These are phyloP conservation scores for Paecilomyces niveus DNA, from an alignment of 2,329 filamentous ascomycete species.

Conservation along the genomic window DNA sequence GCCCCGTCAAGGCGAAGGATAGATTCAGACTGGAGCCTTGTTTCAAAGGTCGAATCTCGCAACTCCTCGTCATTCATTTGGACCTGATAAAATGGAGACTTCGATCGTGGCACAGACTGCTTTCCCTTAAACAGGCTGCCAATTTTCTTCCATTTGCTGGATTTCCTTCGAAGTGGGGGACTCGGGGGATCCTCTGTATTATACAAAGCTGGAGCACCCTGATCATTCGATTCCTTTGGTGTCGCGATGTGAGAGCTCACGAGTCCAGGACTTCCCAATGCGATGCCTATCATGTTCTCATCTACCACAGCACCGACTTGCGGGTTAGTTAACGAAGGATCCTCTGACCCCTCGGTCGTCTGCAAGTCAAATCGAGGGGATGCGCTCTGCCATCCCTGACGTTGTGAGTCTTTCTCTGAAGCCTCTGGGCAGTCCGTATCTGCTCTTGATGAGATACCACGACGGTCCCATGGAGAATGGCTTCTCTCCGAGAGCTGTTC, in stretches of 20 bases:
- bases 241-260: conserved; percentile 11
- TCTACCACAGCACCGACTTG: conserved; percentile 16
- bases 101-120: conserved; percentile 13
- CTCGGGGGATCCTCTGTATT: neutral
- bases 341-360: conserved; percentile 19
- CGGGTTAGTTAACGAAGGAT: conserved; percentile 11
- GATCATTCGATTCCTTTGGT: conserved; percentile 7
- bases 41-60: conserved; percentile 14
- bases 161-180: conserved; percentile 21
- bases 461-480: conserved; percentile 6
- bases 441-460: conserved; percentile 4
- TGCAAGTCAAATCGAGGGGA: conserved; percentile 23
- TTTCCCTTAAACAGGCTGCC: conserved; percentile 38
- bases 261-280: conserved; percentile 59
- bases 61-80: conserved; percentile 14
- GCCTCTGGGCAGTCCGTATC: conserved; percentile 15
- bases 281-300: conserved; percentile 60
- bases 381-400: conserved; percentile 9
- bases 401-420: conserved; percentile 10
- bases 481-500: conserved; percentile 7
- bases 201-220: neutral
- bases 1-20: neutral
- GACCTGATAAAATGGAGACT: conserved; percentile 23
- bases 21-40: neutral
- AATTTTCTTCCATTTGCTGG: conserved; percentile 42